Base-by-base conservation (phyloP, 2,329 filamentous ascomycete species). In the Fusarium sp. region DNA sequence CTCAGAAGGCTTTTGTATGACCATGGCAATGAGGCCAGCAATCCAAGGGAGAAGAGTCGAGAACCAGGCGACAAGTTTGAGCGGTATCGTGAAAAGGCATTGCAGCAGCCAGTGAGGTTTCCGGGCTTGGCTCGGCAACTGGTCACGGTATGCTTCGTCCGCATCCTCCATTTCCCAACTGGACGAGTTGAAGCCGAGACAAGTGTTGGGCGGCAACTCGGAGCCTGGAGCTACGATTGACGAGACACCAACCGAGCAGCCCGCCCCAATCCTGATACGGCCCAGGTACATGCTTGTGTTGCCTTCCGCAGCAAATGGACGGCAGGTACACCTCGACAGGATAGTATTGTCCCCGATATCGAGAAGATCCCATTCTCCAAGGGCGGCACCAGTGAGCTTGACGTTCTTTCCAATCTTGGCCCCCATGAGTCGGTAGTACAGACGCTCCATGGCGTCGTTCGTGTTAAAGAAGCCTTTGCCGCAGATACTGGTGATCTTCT, bases 271-370 rank as follows among this genome's bases (percentile, higher is more conserved):
- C 9, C 74, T 75, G 65, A 88, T 87, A 6, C 76, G 78, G 10
- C 83, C 84, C 10, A 88, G 78, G 61, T 86, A 86, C 85, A 88
- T 88, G 1, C 82, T 82, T 0, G 86, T 86, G 73, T 87, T 87
- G n/a, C 80, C 77, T 75, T 88, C 86, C 2, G 79, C 85, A 0
- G 81, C 85, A 65, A 88, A 87, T 0, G 85, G 85, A 9, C 86
- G 81, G 51, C 83, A 80, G 40, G 80, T 82, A 69, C 83, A 86
- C 23, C 77, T 75, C 46, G 84, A 82, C 3, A 88, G 78, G 6
- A 79, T 78, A 3, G 81, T 84, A 58, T 81, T 80, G 61, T 87
- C 83, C 0, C 80, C 80, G 42, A 88, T 85, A 6, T 84, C 81
- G n/a, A 88, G 75, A 1, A 88, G 79, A 70, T 88, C 86, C 78